Percentiles rank a stretch among this genome's conserved stretches.
Evolutionary conservation across 345 rosid species (phyloP).

Genomic region (Moricandia arvensis): DNA sequence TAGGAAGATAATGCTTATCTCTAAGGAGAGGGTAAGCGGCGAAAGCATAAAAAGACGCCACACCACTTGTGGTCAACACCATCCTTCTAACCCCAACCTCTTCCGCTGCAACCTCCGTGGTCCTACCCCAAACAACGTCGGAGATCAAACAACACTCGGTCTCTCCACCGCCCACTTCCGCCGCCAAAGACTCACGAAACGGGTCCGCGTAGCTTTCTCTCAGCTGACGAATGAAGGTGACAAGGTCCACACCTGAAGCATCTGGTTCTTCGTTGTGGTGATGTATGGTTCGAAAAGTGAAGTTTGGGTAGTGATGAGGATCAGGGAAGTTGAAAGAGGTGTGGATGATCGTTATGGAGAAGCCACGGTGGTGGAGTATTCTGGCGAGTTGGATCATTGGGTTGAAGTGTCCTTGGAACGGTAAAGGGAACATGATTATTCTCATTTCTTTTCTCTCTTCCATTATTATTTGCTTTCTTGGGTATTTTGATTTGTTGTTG

Average conservation of each 20-base stretch:
- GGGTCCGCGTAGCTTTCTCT: constrained; percentile 40
- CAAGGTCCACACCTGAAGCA: constrained; percentile 9
- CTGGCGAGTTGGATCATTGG: constrained; percentile 61
- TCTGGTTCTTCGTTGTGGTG: constrained; percentile 15
- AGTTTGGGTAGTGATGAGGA: constrained; percentile 44
- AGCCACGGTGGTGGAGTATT: constrained; percentile 50
- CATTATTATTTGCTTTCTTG: not conserved
- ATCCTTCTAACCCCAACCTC: constrained; percentile 41
- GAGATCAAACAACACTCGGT: constrained; percentile 47
- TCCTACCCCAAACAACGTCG: constrained; percentile 44
- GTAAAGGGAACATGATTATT: constrained; percentile 53
- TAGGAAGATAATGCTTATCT: constrained; percentile 33
- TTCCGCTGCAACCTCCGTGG: constrained; percentile 47
- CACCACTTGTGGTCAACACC: constrained; percentile 44
- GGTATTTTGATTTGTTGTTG: too few species aligned
- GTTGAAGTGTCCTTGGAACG: constrained; percentile 59
- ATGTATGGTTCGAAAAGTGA: constrained; percentile 46
- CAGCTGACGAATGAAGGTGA: constrained; percentile 27
- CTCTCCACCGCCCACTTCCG: constrained; percentile 34
- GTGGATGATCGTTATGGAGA: constrained; percentile 53
- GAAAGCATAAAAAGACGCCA: constrained; percentile 31
- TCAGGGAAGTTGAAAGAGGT: constrained; percentile 54
- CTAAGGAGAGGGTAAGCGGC: constrained; percentile 14
- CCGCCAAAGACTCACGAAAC: constrained; percentile 37
- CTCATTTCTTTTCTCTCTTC: constrained; percentile 25